Evolutionary conservation across 2,329 filamentous ascomycete genomes (phyloP).

Genomic region (Phaeosphaeriaceae sp.): DNA sequence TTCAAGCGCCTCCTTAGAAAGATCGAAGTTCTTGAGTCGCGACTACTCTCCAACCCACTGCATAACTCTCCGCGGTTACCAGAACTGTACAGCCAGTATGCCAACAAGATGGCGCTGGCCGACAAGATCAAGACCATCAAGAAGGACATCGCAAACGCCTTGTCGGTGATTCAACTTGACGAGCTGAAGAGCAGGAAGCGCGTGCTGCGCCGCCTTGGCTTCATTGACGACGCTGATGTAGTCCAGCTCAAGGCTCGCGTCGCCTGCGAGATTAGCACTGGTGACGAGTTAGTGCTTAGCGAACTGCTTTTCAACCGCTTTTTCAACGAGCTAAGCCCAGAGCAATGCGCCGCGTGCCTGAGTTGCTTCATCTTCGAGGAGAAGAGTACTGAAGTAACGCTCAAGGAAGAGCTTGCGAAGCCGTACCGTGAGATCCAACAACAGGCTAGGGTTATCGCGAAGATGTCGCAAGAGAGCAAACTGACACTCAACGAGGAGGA

Average conservation of each 20-base stretch:
- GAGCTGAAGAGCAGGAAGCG: slow-evolving; percentile 96
- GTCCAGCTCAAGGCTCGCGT: slow-evolving; percentile 97
- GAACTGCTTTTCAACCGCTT: slow-evolving; percentile 96
- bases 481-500: slow-evolving; percentile 93
- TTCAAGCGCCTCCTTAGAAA: slow-evolving; percentile 93
- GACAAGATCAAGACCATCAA: slow-evolving; percentile 88
- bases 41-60: slow-evolving; percentile 85
- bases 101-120: slow-evolving; percentile 76
- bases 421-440: slow-evolving; percentile 86
- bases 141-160: slow-evolving; percentile 83
- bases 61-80: slow-evolving; percentile 88
- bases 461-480: slow-evolving; percentile 94
- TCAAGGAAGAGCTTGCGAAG: slow-evolving; percentile 86
- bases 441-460: slow-evolving; percentile 87
- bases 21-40: slow-evolving; percentile 95
- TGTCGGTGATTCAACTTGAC: slow-evolving; percentile 91
- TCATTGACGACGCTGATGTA: slow-evolving; percentile 94
- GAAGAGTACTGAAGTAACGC: slow-evolving; percentile 77
- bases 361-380: slow-evolving; percentile 98
- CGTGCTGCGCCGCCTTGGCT: slow-evolving; percentile 89
- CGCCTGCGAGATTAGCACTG: slow-evolving; percentile 96
- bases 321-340: slow-evolving; percentile 93
- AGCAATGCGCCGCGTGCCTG: slow-evolving; percentile 84
- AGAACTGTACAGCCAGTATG: slow-evolving; percentile 87
- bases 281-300: slow-evolving; percentile 90